These are phyloP conservation scores for Vaucheria bursata DNA, from an alignment of 352 stramenopile genomes.

Conservation along the genomic window DNA sequence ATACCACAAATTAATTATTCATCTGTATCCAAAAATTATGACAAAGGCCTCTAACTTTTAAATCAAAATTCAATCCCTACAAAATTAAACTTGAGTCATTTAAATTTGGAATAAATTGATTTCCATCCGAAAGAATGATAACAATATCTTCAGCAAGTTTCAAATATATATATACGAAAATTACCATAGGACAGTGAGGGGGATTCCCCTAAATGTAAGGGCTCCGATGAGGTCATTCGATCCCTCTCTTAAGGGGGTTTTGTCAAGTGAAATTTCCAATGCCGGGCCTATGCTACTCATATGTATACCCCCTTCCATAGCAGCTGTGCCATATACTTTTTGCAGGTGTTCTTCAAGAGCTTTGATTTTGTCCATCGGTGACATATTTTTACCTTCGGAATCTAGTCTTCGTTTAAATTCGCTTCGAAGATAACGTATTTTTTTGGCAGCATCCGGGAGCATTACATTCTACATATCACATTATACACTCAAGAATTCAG, in stretches of 20 bases:
- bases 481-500: no score
- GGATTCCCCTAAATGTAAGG: slow-evolving; percentile 31
- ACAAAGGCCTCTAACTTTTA: no score
- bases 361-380: slow-evolving; percentile 22
- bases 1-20: no score
- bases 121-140: no score
- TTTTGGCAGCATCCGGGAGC: slow-evolving; percentile 33
- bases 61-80: no score
- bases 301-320: slow-evolving; percentile 33
- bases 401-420: slow-evolving; percentile 33
- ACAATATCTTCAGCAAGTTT: no score
- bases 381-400: slow-evolving; percentile 28
- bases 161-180: no score
- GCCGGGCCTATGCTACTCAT: slow-evolving; percentile 38
- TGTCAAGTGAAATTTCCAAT: slow-evolving; percentile 30
- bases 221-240: slow-evolving; percentile 32
- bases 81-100: no score
- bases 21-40: no score
- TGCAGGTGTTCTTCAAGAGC: slow-evolving; percentile 30
- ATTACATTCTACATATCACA: slow-evolving; percentile 32
- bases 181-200: slow-evolving; percentile 26
- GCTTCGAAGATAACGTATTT: slow-evolving; percentile 27
- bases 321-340: slow-evolving; percentile 22
- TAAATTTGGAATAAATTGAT: no score
- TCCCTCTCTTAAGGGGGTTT: slow-evolving; percentile 25